Evolutionary conservation across 176 grass and related monocot species (phyloP), one percentile per base, ranked within the genome.

Genomic region (Phragmites australis): DNA sequence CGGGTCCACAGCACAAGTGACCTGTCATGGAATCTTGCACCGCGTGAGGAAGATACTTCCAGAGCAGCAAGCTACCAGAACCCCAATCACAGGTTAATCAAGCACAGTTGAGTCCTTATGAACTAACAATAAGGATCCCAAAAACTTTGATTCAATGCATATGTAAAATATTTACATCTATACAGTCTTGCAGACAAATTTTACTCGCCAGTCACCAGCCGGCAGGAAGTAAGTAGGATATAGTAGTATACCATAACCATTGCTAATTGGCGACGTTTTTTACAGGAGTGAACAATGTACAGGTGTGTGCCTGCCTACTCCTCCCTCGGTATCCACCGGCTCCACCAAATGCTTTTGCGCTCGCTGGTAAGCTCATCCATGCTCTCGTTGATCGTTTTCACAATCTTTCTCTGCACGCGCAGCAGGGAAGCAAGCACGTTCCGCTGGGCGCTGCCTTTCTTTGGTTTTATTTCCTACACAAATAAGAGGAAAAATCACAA

Each of bases 331-430:
- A 99, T 99, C 96, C 96, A 99, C 51, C 90, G 81, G 88, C 96
- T 95, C 96, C 96, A 99, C 92, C 96, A 99, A 32, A 99, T 64
- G 86, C 90, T 99, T 86, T 99, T 99, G 30, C 90, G 71, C 84
- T 89, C 75, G 70, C 54, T 79, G 65, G 58, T 64, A 27, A 99
- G 79, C 48, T 95, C 87, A 58, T 88, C 86, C 90, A 99, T 91
- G 90, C 88, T 99, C 72, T 99, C 96, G 26, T 80, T 93, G 66
- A 99, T 59, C 16, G 90, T 95, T 79, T n/a, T 89, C 57, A 93
- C 8, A 4, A 99, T 79, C 75, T 99, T 93, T 75, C 88, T 95
- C 45, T 95, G 93, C 13, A 91, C 70, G 17, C 90, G 88, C 85
- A 99, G 85, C 76, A 91, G 13, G 1, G 92, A 95, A 6, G 96